Evolutionary conservation across 1,139 yeast species (phyloP).

Genomic region (Candida sp.): DNA sequence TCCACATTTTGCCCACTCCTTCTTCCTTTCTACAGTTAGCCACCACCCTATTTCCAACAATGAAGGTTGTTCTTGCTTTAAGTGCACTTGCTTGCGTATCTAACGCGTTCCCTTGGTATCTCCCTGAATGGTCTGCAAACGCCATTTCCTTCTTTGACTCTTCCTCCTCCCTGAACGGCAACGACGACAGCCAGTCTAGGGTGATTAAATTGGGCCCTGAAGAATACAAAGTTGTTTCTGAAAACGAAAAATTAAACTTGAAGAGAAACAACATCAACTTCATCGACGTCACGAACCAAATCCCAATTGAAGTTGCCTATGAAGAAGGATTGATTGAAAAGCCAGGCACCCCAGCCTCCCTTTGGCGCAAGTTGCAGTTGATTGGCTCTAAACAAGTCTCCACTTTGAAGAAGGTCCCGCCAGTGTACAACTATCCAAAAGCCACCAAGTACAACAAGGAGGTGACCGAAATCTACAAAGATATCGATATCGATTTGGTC

Average conservation of each 20-base stretch:
- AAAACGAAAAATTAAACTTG: conserved; percentile 58
- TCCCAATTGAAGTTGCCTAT: conserved; percentile 39
- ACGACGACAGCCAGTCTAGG: conserved; percentile 20
- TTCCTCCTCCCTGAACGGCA: conserved; percentile 6
- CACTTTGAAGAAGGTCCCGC: conserved; percentile 28
- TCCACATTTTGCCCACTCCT: neutral
- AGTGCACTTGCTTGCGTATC: conserved; percentile 10
- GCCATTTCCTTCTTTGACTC: conserved; percentile 9
- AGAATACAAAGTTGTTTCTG: conserved; percentile 49
- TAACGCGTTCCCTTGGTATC: conserved; percentile 18
- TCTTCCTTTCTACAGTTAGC: neutral
- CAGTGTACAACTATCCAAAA: conserved; percentile 60
- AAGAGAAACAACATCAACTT: conserved; percentile 60
- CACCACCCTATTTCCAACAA: neutral
- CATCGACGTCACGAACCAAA: conserved; percentile 68
- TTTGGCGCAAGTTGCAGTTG: conserved; percentile 19
- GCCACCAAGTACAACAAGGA: conserved; percentile 36
- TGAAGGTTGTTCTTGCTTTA: conserved; percentile 11
- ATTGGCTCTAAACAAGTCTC: conserved; percentile 37
- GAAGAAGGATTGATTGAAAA: conserved; percentile 29
- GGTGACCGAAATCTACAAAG: conserved; percentile 43
- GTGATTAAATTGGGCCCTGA: conserved; percentile 43
- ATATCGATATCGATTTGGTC: conserved; percentile 51
- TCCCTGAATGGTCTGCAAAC: conserved; percentile 12
- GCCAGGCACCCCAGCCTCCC: conserved; percentile 14